phyloP scores from a whole-genome alignment of 2,329 filamentous ascomycete genomes.

The Xylaria sp. region DNA sequence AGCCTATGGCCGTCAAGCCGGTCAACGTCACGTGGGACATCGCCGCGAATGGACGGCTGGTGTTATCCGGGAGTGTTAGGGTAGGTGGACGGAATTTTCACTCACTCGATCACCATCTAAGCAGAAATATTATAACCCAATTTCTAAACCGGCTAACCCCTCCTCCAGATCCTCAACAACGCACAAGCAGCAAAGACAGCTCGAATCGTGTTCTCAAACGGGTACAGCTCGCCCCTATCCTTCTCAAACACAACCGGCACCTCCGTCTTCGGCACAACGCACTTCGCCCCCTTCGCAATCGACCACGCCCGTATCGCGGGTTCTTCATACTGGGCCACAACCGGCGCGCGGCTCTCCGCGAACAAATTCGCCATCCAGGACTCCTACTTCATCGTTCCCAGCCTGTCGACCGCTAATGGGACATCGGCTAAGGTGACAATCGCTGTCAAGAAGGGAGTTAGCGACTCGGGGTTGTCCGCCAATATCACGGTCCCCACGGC shows the following conservation, averaged over 20 bases:
- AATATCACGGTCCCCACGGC: conserved; percentile 37
- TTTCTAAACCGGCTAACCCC: conserved; percentile 3
- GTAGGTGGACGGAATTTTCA: conserved; percentile 23
- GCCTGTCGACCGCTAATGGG: conserved; percentile 34
- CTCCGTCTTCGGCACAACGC: conserved; percentile 42
- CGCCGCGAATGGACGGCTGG: conserved; percentile 32
- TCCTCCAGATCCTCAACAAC: conserved; percentile 37
- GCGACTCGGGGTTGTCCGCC: conserved; percentile 32
- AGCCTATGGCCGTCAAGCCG: conserved; percentile 44
- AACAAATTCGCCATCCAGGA: conserved; percentile 38
- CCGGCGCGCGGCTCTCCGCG: conserved; percentile 21
- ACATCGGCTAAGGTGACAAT: conserved; percentile 36
- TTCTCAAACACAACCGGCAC: conserved; percentile 36
- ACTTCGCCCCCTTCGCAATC: conserved; percentile 42
- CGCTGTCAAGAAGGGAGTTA: conserved; percentile 31
- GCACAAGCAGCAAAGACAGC: conserved; percentile 23
- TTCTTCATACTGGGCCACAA: conserved; percentile 38
- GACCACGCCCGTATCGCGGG: conserved; percentile 24
- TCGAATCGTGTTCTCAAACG: conserved; percentile 40
- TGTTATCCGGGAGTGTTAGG: conserved; percentile 43
- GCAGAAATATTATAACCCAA: too few relatives aligned
- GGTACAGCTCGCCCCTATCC: conserved; percentile 35
- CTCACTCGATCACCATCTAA: too few relatives aligned
- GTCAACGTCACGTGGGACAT: conserved; percentile 47
- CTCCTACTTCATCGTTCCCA: conserved; percentile 40